phyloP scores from a whole-genome alignment of 805 yeast species.

The Maudiozyma turicensis region DNA sequence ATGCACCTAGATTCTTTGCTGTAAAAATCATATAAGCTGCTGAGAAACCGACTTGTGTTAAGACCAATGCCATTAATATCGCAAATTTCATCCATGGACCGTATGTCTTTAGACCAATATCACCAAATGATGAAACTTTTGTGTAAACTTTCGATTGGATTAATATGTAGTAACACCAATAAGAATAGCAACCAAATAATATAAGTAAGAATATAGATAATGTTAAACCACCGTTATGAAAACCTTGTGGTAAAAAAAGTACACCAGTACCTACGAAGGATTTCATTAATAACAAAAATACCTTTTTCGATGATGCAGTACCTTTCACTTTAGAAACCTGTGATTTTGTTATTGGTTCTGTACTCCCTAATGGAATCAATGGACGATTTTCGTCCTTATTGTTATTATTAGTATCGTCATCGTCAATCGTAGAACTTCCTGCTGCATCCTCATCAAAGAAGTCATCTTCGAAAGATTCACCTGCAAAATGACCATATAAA shows the following conservation, averaged over 20 bases:
- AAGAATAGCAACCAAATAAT: constrained; percentile 61
- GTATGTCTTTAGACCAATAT: constrained; percentile 54
- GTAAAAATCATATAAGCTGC: constrained; percentile 77
- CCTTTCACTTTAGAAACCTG: constrained; percentile 35
- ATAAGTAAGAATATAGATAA: constrained; percentile 45
- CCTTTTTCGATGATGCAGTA: constrained; percentile 63
- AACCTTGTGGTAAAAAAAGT: constrained; percentile 58
- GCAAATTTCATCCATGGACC: constrained; percentile 57
- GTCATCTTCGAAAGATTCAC: constrained; percentile 69
- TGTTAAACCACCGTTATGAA: constrained; percentile 59
- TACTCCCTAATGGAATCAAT: constrained; percentile 12
- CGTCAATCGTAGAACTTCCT: neutral
- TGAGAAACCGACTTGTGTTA: constrained; percentile 72
- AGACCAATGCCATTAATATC: constrained; percentile 52
- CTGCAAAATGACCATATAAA: constrained; percentile 80
- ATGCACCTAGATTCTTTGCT: constrained; percentile 60
- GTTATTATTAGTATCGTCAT: constrained; percentile 16
- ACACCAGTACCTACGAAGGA: constrained; percentile 76
- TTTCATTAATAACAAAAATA: constrained; percentile 60
- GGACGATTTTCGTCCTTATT: constrained; percentile 21
- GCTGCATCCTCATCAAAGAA: constrained; percentile 31
- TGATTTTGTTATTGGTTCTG: constrained; percentile 6
- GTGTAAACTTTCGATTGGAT: constrained; percentile 49
- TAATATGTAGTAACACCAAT: constrained; percentile 66
- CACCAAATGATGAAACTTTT: constrained; percentile 68